phyloP scores from a whole-genome alignment of 768 basidiomycete genomes.

The Trametes gibbosa region DNA sequence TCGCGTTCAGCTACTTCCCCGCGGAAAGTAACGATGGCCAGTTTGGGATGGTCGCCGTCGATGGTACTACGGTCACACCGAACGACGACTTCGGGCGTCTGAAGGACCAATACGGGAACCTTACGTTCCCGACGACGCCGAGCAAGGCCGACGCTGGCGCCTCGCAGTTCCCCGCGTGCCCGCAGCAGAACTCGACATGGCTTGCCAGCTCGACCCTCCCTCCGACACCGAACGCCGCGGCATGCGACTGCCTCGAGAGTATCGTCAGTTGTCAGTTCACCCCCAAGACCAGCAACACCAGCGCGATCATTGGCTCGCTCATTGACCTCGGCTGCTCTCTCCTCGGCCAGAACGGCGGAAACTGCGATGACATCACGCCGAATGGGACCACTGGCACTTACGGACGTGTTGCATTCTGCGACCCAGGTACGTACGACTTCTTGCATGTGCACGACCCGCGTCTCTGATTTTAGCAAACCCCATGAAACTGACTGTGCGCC shows the following conservation, averaged over 20 bases:
- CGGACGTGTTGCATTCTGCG: constrained; percentile 73
- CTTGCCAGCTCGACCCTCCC: constrained; percentile 70
- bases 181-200: constrained; percentile 54
- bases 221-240: constrained; percentile 76
- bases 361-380: constrained; percentile 67
- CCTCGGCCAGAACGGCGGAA: constrained; percentile 57
- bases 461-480: no score
- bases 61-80: constrained; percentile 65
- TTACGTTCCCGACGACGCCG: constrained; percentile 64
- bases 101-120: constrained; percentile 54
- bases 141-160: constrained; percentile 50
- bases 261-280: constrained; percentile 74
- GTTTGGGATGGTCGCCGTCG: constrained; percentile 85
- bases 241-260: constrained; percentile 74
- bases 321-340: constrained; percentile 67
- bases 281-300: constrained; percentile 59
- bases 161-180: constrained; percentile 57
- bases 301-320: constrained; percentile 55
- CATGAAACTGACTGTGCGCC: no score
- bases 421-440: constrained; percentile 71
- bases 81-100: constrained; percentile 69
- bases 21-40: constrained; percentile 67
- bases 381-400: constrained; percentile 76
- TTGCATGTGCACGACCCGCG: no score
- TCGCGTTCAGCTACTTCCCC: constrained; percentile 91